Conservation (phyloP, 345 rosid species). For the Eucalyptus marginata region DNA sequence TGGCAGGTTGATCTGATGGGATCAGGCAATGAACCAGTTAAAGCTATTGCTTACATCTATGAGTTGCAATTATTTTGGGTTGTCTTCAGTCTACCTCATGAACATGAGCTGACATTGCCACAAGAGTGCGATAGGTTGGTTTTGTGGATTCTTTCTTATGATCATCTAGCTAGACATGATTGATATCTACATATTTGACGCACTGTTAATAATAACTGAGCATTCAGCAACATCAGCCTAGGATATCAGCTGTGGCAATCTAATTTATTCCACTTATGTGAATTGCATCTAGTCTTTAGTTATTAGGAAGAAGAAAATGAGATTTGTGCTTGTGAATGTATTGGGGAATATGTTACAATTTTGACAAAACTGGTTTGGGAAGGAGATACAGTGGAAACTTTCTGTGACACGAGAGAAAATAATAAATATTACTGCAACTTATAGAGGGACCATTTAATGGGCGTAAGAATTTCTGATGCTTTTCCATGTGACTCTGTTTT, state of each 20-base stretch:
- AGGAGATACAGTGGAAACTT: not conserved
- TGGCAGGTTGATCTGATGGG: conserved; percentile 85
- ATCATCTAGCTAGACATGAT: not conserved
- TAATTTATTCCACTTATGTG: not conserved
- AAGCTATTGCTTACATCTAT: conserved; percentile 43
- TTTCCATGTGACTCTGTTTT: not conserved
- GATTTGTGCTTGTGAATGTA: not conserved
- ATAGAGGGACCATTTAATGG: not conserved
- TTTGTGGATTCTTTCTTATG: not conserved
- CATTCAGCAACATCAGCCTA: not conserved
- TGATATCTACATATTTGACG: not conserved
- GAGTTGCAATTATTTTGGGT: conserved; percentile 55
- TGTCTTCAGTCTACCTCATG: conserved; percentile 52
- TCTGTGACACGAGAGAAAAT: not conserved
- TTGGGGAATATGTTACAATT: not conserved
- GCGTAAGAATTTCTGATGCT: not conserved
- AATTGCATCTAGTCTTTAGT: not conserved
- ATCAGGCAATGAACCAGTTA: conserved; percentile 65
- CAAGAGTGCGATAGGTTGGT: conserved; percentile 51
- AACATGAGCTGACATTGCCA: conserved; percentile 33
- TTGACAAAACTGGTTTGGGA: not conserved
- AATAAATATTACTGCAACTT: not conserved
- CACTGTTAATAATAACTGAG: not conserved
- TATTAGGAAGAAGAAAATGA: not conserved
- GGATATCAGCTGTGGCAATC: not conserved